Conservation (phyloP, 176 grass and related monocot genomes). For the Carex pumila region DNA sequence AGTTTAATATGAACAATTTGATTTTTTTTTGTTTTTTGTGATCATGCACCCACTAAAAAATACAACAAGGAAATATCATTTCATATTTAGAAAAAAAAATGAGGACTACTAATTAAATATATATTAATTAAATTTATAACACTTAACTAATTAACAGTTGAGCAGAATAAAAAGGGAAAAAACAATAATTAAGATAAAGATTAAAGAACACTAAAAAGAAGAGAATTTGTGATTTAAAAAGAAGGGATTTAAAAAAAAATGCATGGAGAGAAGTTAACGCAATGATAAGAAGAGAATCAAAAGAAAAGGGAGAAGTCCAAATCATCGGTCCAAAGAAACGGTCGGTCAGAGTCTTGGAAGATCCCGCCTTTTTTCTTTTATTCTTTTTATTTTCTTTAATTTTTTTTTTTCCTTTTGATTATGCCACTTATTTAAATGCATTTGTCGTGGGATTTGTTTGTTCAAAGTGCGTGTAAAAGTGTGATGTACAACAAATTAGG, state of each 20-base stretch:
- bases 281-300: slow-evolving; percentile 24
- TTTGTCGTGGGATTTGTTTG: neutral
- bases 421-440: slow-evolving; percentile 34
- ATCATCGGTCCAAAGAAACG: slow-evolving; percentile 89
- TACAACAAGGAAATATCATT: no score
- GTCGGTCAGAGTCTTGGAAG: slow-evolving; percentile 61
- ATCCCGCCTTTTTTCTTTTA: slow-evolving; percentile 49
- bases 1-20: neutral
- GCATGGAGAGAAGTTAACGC: neutral
- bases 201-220: slow-evolving; percentile 25
- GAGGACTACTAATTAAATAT: no score
- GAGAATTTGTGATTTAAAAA: slow-evolving; percentile 19
- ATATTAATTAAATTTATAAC: neutral
- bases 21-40: neutral
- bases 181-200: slow-evolving; percentile 7
- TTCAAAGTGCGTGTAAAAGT: neutral
- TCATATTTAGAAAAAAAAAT: no score
- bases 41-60: neutral
- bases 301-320: slow-evolving; percentile 50
- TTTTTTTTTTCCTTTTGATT: slow-evolving; percentile 19
- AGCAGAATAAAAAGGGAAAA: neutral
- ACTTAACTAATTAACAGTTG: neutral
- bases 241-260: slow-evolving; percentile 49
- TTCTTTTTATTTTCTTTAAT: slow-evolving; percentile 25
- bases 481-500: neutral